Evolutionary conservation across 1,139 yeast species (phyloP).

Genomic region (Tardiomyces depauwii): DNA sequence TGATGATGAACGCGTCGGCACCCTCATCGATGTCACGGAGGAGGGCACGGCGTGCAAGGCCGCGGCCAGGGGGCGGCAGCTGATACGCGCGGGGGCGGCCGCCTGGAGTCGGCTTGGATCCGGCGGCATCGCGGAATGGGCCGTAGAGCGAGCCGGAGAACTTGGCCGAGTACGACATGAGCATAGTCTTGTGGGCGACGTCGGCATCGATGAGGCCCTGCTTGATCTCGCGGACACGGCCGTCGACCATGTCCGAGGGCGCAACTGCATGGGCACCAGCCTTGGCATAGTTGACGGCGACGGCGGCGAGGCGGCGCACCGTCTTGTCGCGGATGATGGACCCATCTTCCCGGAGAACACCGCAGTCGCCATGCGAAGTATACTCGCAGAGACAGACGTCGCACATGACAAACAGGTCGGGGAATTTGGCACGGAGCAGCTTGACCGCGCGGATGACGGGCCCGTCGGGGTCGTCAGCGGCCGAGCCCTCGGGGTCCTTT

Average conservation of each 20-base stretch:
- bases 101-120: conserved; percentile 80
- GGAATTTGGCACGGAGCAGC: conserved; percentile 52
- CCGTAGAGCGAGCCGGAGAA: conserved; percentile 89
- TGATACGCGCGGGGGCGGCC: conserved; percentile 92
- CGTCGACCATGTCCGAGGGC: conserved; percentile 98
- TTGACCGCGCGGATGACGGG: conserved; percentile 81
- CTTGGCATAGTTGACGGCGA: conserved; percentile 87
- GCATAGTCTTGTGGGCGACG: conserved; percentile 76
- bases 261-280: conserved; percentile 97
- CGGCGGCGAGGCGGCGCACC: conserved; percentile 81
- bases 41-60: conserved; percentile 88
- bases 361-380: conserved; percentile 96
- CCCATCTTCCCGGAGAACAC: conserved; percentile 71
- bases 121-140: conserved; percentile 97
- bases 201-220: conserved; percentile 73
- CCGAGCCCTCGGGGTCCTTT: conserved; percentile 74
- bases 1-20: conserved; percentile 88
- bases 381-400: conserved; percentile 97
- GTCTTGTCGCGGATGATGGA: conserved; percentile 63
- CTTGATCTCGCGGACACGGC: conserved; percentile 83
- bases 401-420: conserved; percentile 69
- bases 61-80: conserved; percentile 86
- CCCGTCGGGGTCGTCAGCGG: conserved; percentile 95
- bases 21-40: conserved; percentile 83
- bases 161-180: conserved; percentile 92